Conservation (phyloP, 441 rosid species). For the Gossypium schwendimanii region DNA sequence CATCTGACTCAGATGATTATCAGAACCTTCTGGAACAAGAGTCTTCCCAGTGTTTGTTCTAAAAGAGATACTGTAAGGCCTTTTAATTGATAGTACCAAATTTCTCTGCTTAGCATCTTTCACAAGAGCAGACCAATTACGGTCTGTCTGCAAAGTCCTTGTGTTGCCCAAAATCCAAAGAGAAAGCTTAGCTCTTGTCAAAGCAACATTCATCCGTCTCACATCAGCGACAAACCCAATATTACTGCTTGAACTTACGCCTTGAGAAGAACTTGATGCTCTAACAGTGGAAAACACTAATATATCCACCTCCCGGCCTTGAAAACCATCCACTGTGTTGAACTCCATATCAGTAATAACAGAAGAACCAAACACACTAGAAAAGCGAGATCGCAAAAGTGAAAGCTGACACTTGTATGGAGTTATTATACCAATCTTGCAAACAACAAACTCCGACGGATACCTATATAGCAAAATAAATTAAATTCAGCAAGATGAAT, state of each 20-base stretch:
- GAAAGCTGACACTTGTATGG: constrained; percentile 90
- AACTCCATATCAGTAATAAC: constrained; percentile 74
- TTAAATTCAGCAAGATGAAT: constrained; percentile 13
- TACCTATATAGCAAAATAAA: constrained; percentile 37
- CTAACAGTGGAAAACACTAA: constrained; percentile 89
- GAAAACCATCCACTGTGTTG: constrained; percentile 95
- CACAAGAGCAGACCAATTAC: constrained; percentile 82
- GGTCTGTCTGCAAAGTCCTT: constrained; percentile 63
- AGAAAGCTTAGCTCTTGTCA: constrained; percentile 88
- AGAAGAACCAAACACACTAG: constrained; percentile 71
- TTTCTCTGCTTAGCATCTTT: constrained; percentile 80
- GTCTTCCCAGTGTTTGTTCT: constrained; percentile 27
- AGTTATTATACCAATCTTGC: constrained; percentile 84
- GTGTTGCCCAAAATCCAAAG: constrained; percentile 95
- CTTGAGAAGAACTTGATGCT: constrained; percentile 45
- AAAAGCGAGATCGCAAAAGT: constrained; percentile 69
- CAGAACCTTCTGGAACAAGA: constrained; percentile 19
- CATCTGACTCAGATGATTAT: constrained; percentile 19
- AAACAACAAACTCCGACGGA: constrained; percentile 71
- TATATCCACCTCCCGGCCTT: constrained; percentile 92
- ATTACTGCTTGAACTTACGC: constrained; percentile 47
- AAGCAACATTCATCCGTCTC: constrained; percentile 93
- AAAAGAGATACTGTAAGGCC: constrained; percentile 50
- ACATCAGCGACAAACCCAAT: constrained; percentile 96
- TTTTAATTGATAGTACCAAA: constrained; percentile 48